Percentiles rank a stretch among this genome's conserved stretches.
Conservation (phyloP, 257 asterid genomes). For the Verbascum thapsus region DNA sequence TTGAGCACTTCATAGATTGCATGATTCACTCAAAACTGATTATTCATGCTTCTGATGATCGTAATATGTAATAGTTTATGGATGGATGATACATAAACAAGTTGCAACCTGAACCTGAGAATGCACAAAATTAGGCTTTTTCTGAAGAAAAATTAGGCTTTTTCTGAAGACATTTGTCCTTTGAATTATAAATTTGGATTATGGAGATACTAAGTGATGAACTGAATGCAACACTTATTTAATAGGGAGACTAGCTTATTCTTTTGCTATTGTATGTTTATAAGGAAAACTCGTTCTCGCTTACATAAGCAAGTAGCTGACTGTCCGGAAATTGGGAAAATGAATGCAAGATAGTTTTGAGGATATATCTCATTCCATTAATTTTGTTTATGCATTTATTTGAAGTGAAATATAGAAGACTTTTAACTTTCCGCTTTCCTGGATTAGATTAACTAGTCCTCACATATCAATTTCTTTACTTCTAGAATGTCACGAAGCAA, state of each 20-base stretch:
- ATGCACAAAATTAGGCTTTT: not conserved
- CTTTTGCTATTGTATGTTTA: not conserved
- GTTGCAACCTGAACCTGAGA: constrained; percentile 5
- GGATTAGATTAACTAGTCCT: not conserved
- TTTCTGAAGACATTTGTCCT: not conserved
- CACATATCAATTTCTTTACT: no score
- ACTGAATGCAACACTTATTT: constrained; percentile 11
- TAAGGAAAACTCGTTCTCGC: not conserved
- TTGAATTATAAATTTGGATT: not conserved
- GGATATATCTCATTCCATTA: not conserved
- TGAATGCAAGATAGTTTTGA: not conserved
- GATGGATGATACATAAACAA: not conserved
- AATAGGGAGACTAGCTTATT: not conserved
- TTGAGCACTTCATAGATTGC: no score
- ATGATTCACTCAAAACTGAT: no score
- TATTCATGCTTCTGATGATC: no score
- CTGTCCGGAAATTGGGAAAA: not conserved
- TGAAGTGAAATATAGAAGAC: not conserved
- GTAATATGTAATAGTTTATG: no score
- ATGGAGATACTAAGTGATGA: not conserved
- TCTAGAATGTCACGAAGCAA: no score
- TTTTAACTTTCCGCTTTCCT: not conserved
- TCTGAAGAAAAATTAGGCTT: no score
- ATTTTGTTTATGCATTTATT: not conserved
- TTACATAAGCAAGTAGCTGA: not conserved